A percentile compares a stretch with the other conserved stretches of the same genome.
phyloP scores from a whole-genome alignment of 164 flowering plant genomes.

The Chimonanthus praecox region DNA sequence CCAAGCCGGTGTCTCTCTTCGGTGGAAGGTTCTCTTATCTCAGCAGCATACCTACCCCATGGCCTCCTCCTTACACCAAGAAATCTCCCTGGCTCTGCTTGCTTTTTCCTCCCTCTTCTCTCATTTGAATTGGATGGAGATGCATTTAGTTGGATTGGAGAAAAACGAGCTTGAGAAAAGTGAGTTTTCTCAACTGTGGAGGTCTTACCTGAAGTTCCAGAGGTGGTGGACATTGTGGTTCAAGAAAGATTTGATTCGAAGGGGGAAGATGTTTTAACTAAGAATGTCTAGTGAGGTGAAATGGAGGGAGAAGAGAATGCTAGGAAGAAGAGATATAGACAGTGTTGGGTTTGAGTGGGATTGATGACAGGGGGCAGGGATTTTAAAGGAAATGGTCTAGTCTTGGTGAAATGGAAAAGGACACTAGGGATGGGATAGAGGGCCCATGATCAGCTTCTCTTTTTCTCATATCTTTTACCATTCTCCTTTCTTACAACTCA shows the following conservation, averaged over 20 bases:
- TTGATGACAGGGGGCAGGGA: constrained; percentile 9
- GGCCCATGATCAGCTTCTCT: constrained; percentile 15
- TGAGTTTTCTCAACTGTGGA: constrained; percentile 17
- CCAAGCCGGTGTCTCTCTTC: constrained; percentile 98
- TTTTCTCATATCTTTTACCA: constrained; percentile 10
- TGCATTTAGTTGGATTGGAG: constrained; percentile 46
- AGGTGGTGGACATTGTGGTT: constrained; percentile 33
- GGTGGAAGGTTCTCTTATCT: constrained; percentile 88
- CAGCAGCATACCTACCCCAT: constrained; percentile 97
- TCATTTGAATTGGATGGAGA: constrained; percentile 6
- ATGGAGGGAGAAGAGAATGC: constrained; percentile 9
- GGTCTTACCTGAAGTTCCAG: constrained; percentile 33
- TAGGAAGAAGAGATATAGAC: constrained; percentile 1
- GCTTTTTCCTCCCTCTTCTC: constrained; percentile 60
- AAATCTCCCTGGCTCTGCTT: constrained; percentile 81
- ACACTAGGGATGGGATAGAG: constrained; percentile 13
- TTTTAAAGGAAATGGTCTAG: constrained; percentile 31
- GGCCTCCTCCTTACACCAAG: constrained; percentile 89
- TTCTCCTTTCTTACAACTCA: constrained; percentile 1
- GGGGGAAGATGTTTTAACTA: too few species aligned
- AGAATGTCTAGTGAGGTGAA: too few species aligned
- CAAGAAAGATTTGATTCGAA: not conserved
- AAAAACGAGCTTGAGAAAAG: constrained; percentile 32
- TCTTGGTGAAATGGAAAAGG: constrained; percentile 22
- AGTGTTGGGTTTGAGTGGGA: constrained; percentile 8